Evolutionary conservation across 73 alveolate species (phyloP).

Genomic region (Tetrahymena malaccensis): DNA sequence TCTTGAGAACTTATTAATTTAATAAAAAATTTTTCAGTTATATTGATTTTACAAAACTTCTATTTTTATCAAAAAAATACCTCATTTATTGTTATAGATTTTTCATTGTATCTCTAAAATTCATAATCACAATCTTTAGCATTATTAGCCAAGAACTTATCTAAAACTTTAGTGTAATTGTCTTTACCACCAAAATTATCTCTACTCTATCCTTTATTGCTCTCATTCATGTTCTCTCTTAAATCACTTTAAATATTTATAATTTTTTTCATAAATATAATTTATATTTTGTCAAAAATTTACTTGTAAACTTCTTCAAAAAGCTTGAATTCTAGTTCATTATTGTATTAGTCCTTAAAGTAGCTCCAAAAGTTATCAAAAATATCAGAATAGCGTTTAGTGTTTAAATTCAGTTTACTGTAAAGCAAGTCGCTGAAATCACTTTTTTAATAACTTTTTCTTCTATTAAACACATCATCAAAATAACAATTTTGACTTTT

Average conservation of each 20-base stretch:
- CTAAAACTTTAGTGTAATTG: neutral
- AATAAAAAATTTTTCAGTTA: neutral
- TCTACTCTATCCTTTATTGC: neutral
- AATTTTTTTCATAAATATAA: neutral
- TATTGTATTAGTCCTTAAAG: neutral
- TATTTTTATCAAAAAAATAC: neutral
- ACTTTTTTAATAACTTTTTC: neutral
- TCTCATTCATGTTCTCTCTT: neutral
- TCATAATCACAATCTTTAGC: neutral
- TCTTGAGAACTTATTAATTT: neutral
- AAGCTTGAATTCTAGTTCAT: neutral
- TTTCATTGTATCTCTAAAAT: neutral
- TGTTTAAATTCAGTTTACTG: neutral
- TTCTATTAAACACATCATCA: neutral
- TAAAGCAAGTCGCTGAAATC: neutral
- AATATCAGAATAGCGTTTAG: neutral
- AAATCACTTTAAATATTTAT: neutral
- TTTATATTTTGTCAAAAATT: neutral
- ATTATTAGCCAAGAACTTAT: neutral
- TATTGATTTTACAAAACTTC: neutral
- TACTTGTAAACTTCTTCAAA: neutral
- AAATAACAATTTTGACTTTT: neutral
- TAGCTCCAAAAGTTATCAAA: neutral
- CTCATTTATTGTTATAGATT: neutral
- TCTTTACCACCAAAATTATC: neutral